Evolutionary conservation across 805 yeast species (phyloP), one percentile per base, ranked within the genome.

Genomic region (Ogataea paraovalis): DNA sequence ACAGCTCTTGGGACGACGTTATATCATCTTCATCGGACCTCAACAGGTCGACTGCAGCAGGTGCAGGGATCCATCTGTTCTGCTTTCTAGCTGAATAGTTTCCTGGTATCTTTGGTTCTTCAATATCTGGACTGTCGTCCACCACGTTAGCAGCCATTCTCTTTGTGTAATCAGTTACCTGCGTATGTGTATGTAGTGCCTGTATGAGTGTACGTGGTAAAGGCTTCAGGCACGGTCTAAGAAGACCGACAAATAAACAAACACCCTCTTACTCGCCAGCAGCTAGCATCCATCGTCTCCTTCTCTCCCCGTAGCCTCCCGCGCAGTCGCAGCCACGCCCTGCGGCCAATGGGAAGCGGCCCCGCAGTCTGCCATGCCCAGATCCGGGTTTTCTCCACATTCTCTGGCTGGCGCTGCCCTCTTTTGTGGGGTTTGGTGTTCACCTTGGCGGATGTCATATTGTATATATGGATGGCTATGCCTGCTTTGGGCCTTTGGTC

Each of bases 1-100:
- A 23, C 14, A 49, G 36, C 16, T 51, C 52, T 13, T 52, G 49
- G 1, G 54, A 41, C 9, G 55, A 16, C n/a, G 32, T 28, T 38
- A 34, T n/a, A n/a, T n/a, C 48, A 47, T 37, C 45, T 42, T 41
- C 55, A 32, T 45, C 56, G 9, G 50, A 47, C 2, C 20, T 30
- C 9, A 49, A 22, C 4, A 43, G 20, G 16, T 30, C 34, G 16
- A 30, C 16, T 30, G 34, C 12, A 2, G 45, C 42, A 8, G 51
- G 32, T 4, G 53, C 47, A 2, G 68, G 55, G 16, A 67, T 64
- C 84, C 84, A 79, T 45, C 83, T 65, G 49, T 72, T 71, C 39
- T 71, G 72, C 13, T 74, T 77, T 53, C 84, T 70, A 1, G 83
- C 83, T 50, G 79, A 75, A 52, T 79, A 75, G 56, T 79, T 79